phyloP scores from a whole-genome alignment of 768 basidiomycete species.

The Agaricus bisporus region DNA sequence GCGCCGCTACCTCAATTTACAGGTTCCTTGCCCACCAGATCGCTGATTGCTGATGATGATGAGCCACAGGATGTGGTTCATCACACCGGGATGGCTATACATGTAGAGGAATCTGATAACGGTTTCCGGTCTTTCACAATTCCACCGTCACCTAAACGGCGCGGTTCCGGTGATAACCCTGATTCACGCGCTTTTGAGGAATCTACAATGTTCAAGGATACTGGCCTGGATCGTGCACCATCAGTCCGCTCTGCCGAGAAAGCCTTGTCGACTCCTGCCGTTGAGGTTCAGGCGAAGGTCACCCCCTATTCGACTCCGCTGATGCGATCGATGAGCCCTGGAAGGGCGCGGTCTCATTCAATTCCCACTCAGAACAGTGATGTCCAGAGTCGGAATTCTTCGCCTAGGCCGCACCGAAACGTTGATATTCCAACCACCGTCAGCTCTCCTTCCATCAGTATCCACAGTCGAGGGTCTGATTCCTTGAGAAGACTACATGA shows the following conservation, averaged over 20 bases:
- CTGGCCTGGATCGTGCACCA: constrained; percentile 2
- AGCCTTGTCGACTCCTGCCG: not conserved
- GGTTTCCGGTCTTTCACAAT: not conserved
- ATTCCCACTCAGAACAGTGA: constrained; percentile 22
- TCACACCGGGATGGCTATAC: not conserved
- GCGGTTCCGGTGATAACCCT: constrained; percentile 19
- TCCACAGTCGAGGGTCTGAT: constrained; percentile 22
- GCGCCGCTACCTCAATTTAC: constrained; percentile 40
- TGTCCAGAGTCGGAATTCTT: constrained; percentile 17
- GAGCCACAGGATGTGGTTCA: constrained; percentile 15
- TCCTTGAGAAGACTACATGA: constrained; percentile 37
- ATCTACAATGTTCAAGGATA: constrained; percentile 10
- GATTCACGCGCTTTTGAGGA: constrained; percentile 16
- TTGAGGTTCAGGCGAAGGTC: constrained; percentile 1
- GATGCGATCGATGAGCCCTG: constrained; percentile 17
- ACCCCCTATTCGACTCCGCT: constrained; percentile 14
- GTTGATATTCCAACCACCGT: constrained; percentile 8
- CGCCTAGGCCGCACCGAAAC: constrained; percentile 9
- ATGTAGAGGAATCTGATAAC: not conserved
- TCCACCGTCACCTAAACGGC: constrained; percentile 9
- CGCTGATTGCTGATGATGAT: constrained; percentile 21
- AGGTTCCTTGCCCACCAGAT: constrained; percentile 30
- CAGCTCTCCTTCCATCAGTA: constrained; percentile 9
- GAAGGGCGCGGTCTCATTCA: constrained; percentile 23
- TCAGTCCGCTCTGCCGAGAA: not conserved